These are phyloP conservation scores for Teratosphaeria destructans DNA, from an alignment of 2,329 filamentous ascomycete genomes.

Conservation along the genomic window DNA sequence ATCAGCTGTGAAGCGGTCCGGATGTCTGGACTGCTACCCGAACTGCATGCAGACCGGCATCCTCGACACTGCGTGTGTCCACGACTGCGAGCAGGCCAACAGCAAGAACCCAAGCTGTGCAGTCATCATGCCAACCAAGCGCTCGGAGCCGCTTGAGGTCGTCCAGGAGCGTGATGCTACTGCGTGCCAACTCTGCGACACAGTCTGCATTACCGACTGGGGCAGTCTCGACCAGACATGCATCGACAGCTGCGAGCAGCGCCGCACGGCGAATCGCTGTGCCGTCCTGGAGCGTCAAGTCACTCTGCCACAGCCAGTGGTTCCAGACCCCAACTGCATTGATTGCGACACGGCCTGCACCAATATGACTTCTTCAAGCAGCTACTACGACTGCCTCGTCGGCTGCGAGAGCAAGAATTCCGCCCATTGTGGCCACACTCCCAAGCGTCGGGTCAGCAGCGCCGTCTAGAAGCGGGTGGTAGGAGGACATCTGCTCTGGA, in stretches of 20 bases:
- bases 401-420: not conserved
- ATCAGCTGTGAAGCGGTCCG: not conserved
- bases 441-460: not conserved
- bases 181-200: not conserved
- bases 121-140: too few relatives aligned
- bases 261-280: not conserved
- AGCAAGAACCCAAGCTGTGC: not conserved
- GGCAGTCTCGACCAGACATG: not conserved
- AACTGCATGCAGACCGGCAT: not conserved
- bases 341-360: not conserved
- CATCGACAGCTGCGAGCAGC: not conserved
- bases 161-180: not conserved
- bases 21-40: not conserved
- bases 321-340: not conserved
- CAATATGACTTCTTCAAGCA: not conserved
- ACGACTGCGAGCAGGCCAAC: not conserved
- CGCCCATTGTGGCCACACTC: not conserved
- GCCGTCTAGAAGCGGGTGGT: not conserved
- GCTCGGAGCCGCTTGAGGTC: too few relatives aligned
- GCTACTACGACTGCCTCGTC: not conserved
- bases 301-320: not conserved
- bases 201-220: not conserved
- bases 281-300: not conserved
- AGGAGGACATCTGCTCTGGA: too few relatives aligned
- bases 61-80: not conserved